These are phyloP conservation scores for Fusarium chuoi DNA, from an alignment of 2,329 filamentous ascomycete species.

Conservation along the genomic window DNA sequence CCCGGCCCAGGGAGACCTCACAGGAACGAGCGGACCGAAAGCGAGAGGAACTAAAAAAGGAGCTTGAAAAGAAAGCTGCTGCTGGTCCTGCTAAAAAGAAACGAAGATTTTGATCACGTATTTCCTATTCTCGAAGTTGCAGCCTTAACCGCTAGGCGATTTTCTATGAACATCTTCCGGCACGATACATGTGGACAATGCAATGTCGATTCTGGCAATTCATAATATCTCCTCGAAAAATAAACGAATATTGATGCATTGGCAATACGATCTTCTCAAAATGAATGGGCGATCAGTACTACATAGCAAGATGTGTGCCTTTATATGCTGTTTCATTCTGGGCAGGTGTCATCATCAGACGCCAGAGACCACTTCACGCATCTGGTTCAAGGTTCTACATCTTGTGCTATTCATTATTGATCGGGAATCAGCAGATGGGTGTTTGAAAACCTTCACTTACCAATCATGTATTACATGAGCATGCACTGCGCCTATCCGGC, in stretches of 20 bases:
- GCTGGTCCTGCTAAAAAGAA: constrained; percentile 66
- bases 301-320: background rate
- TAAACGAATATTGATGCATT: background rate
- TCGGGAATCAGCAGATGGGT: background rate
- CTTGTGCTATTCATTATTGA: background rate
- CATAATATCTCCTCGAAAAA: background rate
- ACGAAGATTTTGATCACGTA: constrained; percentile 58
- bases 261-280: background rate
- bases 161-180: background rate
- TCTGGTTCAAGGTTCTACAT: background rate
- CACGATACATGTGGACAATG: background rate
- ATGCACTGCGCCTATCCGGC: background rate
- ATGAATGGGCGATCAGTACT: background rate
- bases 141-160: background rate
- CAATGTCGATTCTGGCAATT: background rate
- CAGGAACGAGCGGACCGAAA: constrained; percentile 60
- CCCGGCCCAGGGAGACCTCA: constrained; percentile 54
- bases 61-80: constrained; percentile 61
- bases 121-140: background rate
- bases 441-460: background rate
- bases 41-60: constrained; percentile 61
- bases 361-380: background rate
- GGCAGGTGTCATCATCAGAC: background rate
- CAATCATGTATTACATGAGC: background rate
- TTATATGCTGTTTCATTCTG: background rate